Base-by-base conservation (phyloP, 164 flowering plant genomes). In the Hamamelis virginiana region DNA sequence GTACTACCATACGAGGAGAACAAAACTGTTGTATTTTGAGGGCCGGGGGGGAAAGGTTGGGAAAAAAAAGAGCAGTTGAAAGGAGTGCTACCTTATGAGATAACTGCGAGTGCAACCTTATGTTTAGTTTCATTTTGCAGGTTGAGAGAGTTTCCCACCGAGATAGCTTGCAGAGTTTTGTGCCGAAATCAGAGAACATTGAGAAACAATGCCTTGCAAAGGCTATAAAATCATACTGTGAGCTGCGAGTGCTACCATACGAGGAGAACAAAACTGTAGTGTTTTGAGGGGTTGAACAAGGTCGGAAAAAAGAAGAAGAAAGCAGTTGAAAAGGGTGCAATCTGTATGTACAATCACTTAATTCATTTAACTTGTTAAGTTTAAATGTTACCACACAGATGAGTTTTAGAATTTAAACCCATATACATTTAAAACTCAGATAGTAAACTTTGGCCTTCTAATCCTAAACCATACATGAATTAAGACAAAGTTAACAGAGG, bases 121-220 rank as follows among this genome's bases (percentile, higher is more conserved):
- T 38, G 1, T 47, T 28, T 63, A 66, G 14, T 19, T 55, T 67
- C 15, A 46, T 33, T 77, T 47, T 76, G 75, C 84, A 94, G 98
- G 97, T 94, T 74, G 97, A 90, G 74, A 88, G 91, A 76, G 98
- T 94, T 69, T 85, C 96, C n/a, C 98, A 91, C 74, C 80, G 94
- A 75, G 97, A 92, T 72, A 90, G 84, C 78, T 72, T 94, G 80
- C 80, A 65, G 69, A 90, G 92, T 69, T 91, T 91, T 77, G 89
- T 91, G 55, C 91, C 76, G 79, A 94, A 90, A 80, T 91, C 96
- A 53, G 91, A 90, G 82, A 83, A 83, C 81, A 86, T 92, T 45
- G 97, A 94, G 82, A 92, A 94, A 69, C 92, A 88, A 70, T 94
- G 96, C 76, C 88, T 94, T 58, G 67, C 78, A 27, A 94, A 84